Evolutionary conservation across 768 basidiomycete species (phyloP).

Genomic region (Exidia glandulosa): DNA sequence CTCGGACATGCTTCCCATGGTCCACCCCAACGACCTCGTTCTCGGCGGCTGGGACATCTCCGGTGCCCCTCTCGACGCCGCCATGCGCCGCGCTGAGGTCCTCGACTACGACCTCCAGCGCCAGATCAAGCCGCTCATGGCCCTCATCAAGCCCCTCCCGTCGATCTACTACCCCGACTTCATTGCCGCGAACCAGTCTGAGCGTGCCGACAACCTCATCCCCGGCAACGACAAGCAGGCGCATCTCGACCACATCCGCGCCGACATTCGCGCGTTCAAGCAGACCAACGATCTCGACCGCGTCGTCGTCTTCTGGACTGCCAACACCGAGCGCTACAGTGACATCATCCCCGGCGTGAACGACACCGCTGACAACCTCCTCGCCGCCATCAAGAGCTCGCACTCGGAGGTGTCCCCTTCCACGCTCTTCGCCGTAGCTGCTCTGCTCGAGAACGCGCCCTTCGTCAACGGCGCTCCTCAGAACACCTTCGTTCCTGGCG

Average conservation of each 20-base stretch:
- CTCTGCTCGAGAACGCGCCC: slow-evolving; percentile 89
- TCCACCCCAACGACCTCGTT: slow-evolving; percentile 95
- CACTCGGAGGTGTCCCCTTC: slow-evolving; percentile 95
- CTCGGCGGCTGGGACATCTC: slow-evolving; percentile 99
- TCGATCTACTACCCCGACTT: slow-evolving; percentile 97
- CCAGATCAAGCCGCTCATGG: slow-evolving; percentile 83
- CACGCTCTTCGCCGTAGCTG: slow-evolving; percentile 88
- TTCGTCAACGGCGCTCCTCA: slow-evolving; percentile 98
- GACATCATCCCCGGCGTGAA: slow-evolving; percentile 92
- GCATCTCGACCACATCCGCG: slow-evolving; percentile 85
- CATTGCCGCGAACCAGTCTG: slow-evolving; percentile 95
- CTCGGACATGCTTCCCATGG: slow-evolving; percentile 90
- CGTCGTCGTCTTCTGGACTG: slow-evolving; percentile 94
- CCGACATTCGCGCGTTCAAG: slow-evolving; percentile 94
- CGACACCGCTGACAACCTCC: slow-evolving; percentile 82
- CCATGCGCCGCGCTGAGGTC: slow-evolving; percentile 88
- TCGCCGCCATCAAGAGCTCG: slow-evolving; percentile 68
- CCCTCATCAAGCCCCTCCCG: slow-evolving; percentile 74
- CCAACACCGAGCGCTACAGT: slow-evolving; percentile 96
- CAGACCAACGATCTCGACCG: slow-evolving; percentile 69
- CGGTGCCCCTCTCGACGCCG: slow-evolving; percentile 68
- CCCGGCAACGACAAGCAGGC: slow-evolving; percentile 77
- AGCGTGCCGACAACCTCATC: slow-evolving; percentile 88
- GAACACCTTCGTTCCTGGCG: slow-evolving; percentile 97
- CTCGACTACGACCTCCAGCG: slow-evolving; percentile 95